phyloP scores from a whole-genome alignment of 2,329 filamentous ascomycete genomes.

The Curvularia lunata region DNA sequence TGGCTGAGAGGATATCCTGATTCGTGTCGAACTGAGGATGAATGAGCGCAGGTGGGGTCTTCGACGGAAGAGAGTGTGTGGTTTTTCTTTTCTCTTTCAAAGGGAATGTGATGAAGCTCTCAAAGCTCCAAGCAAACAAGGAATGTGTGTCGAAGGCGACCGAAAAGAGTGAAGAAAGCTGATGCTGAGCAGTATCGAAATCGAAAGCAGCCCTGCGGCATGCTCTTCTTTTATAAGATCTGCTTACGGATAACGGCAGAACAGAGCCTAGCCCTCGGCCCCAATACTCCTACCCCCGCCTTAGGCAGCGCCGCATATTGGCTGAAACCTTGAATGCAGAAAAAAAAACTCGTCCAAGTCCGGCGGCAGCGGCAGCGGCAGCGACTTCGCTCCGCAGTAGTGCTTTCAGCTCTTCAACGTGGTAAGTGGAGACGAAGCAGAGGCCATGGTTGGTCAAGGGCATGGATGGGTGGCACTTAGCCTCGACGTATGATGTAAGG shows the following conservation, averaged over 20 bases:
- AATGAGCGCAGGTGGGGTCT: slow-evolving; percentile 10
- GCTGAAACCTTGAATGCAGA: slow-evolving; percentile 3
- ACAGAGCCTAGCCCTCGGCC: not conserved
- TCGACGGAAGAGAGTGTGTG: slow-evolving; percentile 8
- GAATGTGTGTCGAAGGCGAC: slow-evolving; percentile 6
- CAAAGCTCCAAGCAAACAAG: slow-evolving; percentile 8
- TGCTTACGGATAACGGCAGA: not conserved
- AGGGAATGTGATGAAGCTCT: slow-evolving; percentile 16
- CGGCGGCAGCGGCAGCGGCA: slow-evolving; percentile 14
- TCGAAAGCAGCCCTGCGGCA: not conserved
- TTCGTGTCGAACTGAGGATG: not conserved
- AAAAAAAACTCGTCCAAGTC: slow-evolving; percentile 11
- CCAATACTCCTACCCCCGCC: not conserved
- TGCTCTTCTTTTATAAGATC: not conserved
- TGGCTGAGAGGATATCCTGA: slow-evolving; percentile 3
- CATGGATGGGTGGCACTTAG: slow-evolving; percentile 2
- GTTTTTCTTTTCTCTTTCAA: slow-evolving; percentile 4
- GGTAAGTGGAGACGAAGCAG: slow-evolving; percentile 4
- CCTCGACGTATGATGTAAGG: slow-evolving; percentile 7
- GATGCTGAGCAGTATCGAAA: not conserved
- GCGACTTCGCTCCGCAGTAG: slow-evolving; percentile 12
- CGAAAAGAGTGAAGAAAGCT: not conserved
- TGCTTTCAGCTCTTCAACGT: slow-evolving; percentile 8
- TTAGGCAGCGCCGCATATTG: slow-evolving; percentile 3
- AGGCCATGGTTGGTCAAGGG: slow-evolving; percentile 18